These are phyloP conservation scores for Trichocomaceae sp. DNA, from an alignment of 2,329 filamentous ascomycete genomes.

Conservation along the genomic window DNA sequence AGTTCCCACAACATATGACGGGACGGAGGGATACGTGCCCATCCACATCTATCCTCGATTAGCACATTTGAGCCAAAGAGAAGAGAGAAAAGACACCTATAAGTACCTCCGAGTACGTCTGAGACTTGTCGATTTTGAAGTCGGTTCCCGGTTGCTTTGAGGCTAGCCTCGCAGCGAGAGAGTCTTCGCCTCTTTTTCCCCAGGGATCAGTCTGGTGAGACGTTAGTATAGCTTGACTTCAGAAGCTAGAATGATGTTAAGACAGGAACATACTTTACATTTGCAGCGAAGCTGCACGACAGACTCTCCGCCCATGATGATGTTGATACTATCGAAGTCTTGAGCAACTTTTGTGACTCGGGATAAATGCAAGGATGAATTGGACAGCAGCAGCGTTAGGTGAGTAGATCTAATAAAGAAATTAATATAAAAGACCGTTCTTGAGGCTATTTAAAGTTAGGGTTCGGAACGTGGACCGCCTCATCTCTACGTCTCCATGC, in stretches of 20 bases:
- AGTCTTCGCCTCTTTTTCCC: slow-evolving; percentile 62
- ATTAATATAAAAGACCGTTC: neutral
- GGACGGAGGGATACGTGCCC: slow-evolving; percentile 66
- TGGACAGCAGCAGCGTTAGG: too few species aligned
- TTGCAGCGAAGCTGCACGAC: slow-evolving; percentile 24
- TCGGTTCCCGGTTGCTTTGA: slow-evolving; percentile 56
- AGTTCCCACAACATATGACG: slow-evolving; percentile 56
- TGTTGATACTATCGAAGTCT: neutral
- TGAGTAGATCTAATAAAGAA: neutral
- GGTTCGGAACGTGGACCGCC: slow-evolving; percentile 1
- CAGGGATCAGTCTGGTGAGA: slow-evolving; percentile 56
- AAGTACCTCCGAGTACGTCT: slow-evolving; percentile 55
- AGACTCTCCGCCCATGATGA: slow-evolving; percentile 16
- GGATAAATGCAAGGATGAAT: neutral
- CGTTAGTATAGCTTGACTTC: neutral
- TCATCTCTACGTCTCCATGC: slow-evolving; percentile 14
- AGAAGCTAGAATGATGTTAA: neutral
- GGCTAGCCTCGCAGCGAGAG: slow-evolving; percentile 59
- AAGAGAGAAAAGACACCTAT: neutral
- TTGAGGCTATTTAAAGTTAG: neutral
- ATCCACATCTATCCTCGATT: slow-evolving; percentile 57
- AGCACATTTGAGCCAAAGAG: neutral
- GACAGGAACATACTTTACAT: slow-evolving; percentile 17
- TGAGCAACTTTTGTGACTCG: neutral
- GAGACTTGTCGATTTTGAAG: slow-evolving; percentile 58